Evolutionary conservation across 1,284 basidiomycete species (phyloP).

Genomic region (Apiotrichum domesticum): DNA sequence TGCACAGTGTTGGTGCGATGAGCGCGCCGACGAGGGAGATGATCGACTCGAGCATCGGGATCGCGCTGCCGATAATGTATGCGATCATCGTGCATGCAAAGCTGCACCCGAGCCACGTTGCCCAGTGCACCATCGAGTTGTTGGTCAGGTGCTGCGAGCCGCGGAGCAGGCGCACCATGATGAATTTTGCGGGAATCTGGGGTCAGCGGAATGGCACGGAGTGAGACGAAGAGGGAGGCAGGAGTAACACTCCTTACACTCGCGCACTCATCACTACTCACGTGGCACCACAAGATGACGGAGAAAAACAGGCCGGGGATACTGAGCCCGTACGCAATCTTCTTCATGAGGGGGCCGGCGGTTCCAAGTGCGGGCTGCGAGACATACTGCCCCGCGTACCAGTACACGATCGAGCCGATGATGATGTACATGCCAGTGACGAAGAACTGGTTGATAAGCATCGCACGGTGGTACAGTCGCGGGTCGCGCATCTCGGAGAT

Average conservation of each 20-base stretch:
- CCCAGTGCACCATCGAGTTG: slow-evolving; percentile 32
- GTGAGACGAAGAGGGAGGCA: too few species aligned
- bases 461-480: slow-evolving; percentile 25
- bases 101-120: slow-evolving; percentile 25
- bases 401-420: slow-evolving; percentile 22
- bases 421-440: slow-evolving; percentile 37
- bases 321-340: slow-evolving; percentile 44
- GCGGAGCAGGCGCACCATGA: slow-evolving; percentile 30
- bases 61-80: slow-evolving; percentile 32
- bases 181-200: slow-evolving; percentile 30
- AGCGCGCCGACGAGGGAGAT: slow-evolving; percentile 34
- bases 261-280: not conserved
- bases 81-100: slow-evolving; percentile 23
- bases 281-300: slow-evolving; percentile 16
- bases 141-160: slow-evolving; percentile 27
- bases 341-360: slow-evolving; percentile 43
- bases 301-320: slow-evolving; percentile 32
- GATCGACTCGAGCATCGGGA: slow-evolving; percentile 29
- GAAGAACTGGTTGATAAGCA: slow-evolving; percentile 31
- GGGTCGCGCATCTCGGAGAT: slow-evolving; percentile 33
- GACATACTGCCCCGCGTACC: slow-evolving; percentile 42
- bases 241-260: too few species aligned
- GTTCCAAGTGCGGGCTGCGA: slow-evolving; percentile 42
- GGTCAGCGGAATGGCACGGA: slow-evolving; percentile 7
- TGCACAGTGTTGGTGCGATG: slow-evolving; percentile 30